These are phyloP conservation scores for Primulina huaijiensis DNA, from an alignment of 257 asterid species.

Conservation along the genomic window DNA sequence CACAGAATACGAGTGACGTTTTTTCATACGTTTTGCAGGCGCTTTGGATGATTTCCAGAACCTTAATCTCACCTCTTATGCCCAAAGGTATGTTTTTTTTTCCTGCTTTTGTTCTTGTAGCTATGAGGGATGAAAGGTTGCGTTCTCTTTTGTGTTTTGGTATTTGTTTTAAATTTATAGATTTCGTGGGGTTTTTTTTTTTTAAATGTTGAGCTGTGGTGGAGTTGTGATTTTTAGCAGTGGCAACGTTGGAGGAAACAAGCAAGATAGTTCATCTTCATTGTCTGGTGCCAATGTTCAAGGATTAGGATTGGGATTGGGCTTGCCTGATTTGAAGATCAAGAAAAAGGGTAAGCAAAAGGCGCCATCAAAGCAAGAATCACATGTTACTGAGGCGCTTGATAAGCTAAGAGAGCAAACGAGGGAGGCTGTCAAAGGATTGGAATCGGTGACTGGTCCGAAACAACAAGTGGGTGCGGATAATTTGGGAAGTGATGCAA, in stretches of 20 bases:
- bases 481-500: conserved; percentile 62
- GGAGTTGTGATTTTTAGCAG: conserved; percentile 27
- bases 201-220: conserved; percentile 34
- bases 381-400: conserved; percentile 84
- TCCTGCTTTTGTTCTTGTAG: neutral
- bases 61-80: conserved; percentile 73
- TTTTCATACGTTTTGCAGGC: conserved; percentile 48
- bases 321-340: conserved; percentile 81
- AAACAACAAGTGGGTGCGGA: conserved; percentile 40
- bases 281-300: conserved; percentile 49
- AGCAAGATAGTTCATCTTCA: conserved; percentile 39
- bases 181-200: conserved; percentile 4
- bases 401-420: conserved; percentile 96
- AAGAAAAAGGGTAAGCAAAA: conserved; percentile 88
- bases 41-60: conserved; percentile 99
- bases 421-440: conserved; percentile 83
- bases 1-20: neutral
- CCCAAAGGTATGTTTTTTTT: conserved; percentile 55
- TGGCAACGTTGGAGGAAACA: conserved; percentile 39
- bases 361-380: conserved; percentile 50
- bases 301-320: conserved; percentile 94
- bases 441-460: conserved; percentile 69
- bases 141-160: neutral
- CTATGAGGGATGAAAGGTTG: conserved; percentile 12
- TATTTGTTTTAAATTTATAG: conserved; percentile 3